These are phyloP conservation scores for Boletellus ananas DNA, from an alignment of 768 basidiomycete species.

Conservation along the genomic window DNA sequence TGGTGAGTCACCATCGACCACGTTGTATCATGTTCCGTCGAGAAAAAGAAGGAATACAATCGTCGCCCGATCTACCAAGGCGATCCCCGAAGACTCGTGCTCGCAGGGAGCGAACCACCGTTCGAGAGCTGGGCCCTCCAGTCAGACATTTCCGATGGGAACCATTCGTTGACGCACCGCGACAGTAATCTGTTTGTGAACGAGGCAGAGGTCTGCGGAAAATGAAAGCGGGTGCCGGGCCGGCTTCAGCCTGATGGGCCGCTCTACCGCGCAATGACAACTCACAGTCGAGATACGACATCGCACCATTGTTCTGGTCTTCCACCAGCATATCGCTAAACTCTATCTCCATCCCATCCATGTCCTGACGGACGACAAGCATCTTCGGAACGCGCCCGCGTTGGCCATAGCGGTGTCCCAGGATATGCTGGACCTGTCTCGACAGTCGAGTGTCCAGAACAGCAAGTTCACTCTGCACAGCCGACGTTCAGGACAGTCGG, in stretches of 20 bases:
- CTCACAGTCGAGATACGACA: slow-evolving; percentile 89
- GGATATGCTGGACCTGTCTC: slow-evolving; percentile 78
- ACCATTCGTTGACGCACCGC: slow-evolving; percentile 19
- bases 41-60: background rate
- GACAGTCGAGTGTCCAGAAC: slow-evolving; percentile 71
- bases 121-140: slow-evolving; percentile 23
- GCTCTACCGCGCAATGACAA: slow-evolving; percentile 11
- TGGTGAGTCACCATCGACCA: no score
- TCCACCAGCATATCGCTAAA: slow-evolving; percentile 97
- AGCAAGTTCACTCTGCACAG: slow-evolving; percentile 63
- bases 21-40: background rate
- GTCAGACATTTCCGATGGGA: slow-evolving; percentile 1
- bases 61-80: slow-evolving; percentile 26
- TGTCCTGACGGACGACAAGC: slow-evolving; percentile 82
- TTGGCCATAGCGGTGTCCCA: slow-evolving; percentile 60
- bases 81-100: slow-evolving; percentile 28
- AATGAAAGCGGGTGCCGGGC: background rate
- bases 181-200: slow-evolving; percentile 31
- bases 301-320: slow-evolving; percentile 93
- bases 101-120: slow-evolving; percentile 28
- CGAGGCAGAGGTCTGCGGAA: slow-evolving; percentile 29
- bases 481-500: background rate
- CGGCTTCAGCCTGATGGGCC: background rate
- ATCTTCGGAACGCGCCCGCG: slow-evolving; percentile 57
- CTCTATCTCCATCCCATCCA: slow-evolving; percentile 91